Conservation (phyloP, 768 basidiomycete genomes). For the Ramaria sp. region DNA sequence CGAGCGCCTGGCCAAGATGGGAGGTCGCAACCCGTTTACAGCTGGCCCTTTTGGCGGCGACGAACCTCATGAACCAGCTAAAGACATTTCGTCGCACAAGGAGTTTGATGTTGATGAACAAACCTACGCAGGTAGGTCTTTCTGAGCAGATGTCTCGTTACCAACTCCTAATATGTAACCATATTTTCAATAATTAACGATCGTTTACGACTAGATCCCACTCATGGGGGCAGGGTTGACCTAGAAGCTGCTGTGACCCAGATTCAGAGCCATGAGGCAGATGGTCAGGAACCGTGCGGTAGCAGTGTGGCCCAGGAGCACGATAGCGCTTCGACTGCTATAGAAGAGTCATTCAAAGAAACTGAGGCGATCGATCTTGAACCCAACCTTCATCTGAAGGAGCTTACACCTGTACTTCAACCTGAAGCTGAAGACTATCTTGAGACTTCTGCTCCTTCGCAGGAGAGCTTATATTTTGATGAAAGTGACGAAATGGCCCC, state of each 20-base stretch:
- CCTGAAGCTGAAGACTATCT: not conserved
- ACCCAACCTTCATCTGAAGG: not conserved
- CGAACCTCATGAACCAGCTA: not conserved
- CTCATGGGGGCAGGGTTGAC: not conserved
- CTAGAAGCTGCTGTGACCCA: not conserved
- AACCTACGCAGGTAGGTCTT: not conserved
- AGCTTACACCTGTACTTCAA: too few relatives aligned
- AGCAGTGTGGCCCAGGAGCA: not conserved
- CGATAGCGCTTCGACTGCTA: not conserved
- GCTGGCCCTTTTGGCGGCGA: slow-evolving; percentile 20
- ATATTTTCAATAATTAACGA: not conserved
- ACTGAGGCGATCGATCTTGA: not conserved
- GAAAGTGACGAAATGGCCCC: slow-evolving; percentile 18
- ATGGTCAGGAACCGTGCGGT: not conserved
- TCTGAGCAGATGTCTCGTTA: not conserved
- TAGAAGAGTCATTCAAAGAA: not conserved
- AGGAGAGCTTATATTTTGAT: not conserved
- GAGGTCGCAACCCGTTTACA: slow-evolving; percentile 45
- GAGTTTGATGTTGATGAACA: not conserved
- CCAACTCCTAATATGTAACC: not conserved
- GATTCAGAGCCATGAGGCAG: not conserved
- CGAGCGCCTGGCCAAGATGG: slow-evolving; percentile 50
- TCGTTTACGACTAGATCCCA: not conserved
- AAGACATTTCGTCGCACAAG: not conserved
- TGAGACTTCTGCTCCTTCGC: not conserved